Evolutionary conservation across 164 flowering plant genomes (phyloP), one percentile per base, ranked within the genome.

Genomic region (Protea cynaroides): DNA sequence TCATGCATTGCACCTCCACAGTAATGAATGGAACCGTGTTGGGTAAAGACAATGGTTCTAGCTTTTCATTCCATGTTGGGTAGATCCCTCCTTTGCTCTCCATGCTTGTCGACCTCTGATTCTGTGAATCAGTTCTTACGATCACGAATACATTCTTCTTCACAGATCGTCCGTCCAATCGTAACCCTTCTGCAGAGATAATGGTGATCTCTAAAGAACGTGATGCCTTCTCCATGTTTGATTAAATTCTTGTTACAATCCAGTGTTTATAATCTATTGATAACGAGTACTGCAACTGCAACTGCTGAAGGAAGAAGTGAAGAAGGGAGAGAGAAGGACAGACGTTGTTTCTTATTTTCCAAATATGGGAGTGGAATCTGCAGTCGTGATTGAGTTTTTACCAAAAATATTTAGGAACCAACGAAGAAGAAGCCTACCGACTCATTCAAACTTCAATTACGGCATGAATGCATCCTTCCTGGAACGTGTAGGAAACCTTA

Each of bases 21-120:
- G 53, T 8, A 12, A 61, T 22, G 10, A 53, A 55, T 8, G 19
- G 10, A 3, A 34, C 44, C 25, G 22, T 8, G 14, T 61, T 25
- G 9, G 54, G 66, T 29, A 62, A 43, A 8, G 10, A 1, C 34
- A 52, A 22, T 14, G 62, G 29, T 1, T 13, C 38, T 9, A 85
- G 50, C 65, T 73, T 82, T 65, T 86, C 75, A 59, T 81, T 82
- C 87, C 90, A 83, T 0, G 65, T 2, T 10, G 82, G 84, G 36
- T 74, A 60, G 62, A 76, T 73, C 13, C 87, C 90, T 24, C 83
- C 83, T 6, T 72, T 68, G 7, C 15, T 29, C 53, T 79, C 78
- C 23, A 61, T 21, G 15, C 44, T 63, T 18, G 89, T 84, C 34
- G 65, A 59, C 0, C 19, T 10, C n/a, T 0, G 24, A 8, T 65